Conservation (phyloP, 1,139 yeast species). For the Candida sanyaensis region DNA sequence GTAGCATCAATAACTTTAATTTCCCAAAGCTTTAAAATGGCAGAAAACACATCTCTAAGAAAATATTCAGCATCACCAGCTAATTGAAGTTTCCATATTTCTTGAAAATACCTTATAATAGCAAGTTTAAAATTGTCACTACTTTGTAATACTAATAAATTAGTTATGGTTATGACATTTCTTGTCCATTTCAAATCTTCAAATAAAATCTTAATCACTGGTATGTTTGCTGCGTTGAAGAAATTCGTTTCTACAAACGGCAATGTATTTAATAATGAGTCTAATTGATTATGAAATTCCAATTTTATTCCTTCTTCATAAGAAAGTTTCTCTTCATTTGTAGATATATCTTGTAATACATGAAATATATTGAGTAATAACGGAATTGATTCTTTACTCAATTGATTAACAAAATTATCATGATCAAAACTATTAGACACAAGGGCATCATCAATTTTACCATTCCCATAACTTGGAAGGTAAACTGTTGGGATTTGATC, state of each 20-base stretch:
- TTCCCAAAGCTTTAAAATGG: slow-evolving; percentile 10
- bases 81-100: slow-evolving; percentile 8
- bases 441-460: not conserved
- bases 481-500: slow-evolving; percentile 5
- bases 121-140: slow-evolving; percentile 6
- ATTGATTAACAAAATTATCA: not conserved
- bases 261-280: not conserved
- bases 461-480: slow-evolving; percentile 3
- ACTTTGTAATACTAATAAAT: slow-evolving; percentile 1
- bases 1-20: slow-evolving; percentile 5
- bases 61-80: slow-evolving; percentile 5
- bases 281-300: slow-evolving; percentile 8
- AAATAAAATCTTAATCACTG: slow-evolving; percentile 4
- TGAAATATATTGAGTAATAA: slow-evolving; percentile 7
- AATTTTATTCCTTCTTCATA: slow-evolving; percentile 3
- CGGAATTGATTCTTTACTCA: slow-evolving; percentile 2
- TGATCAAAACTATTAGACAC: slow-evolving; percentile 1
- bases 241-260: slow-evolving; percentile 1
- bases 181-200: slow-evolving; percentile 6
- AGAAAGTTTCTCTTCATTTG: not conserved
- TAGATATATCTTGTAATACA: slow-evolving; percentile 3
- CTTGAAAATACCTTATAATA: slow-evolving; percentile 6
- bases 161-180: slow-evolving; percentile 8
- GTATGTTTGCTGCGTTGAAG: not conserved
- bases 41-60: slow-evolving; percentile 8